Percentiles rank a stretch among this genome's conserved stretches.
These are phyloP conservation scores for Globisporangium mamillatum DNA, from an alignment of 352 stramenopile species.

Conservation along the genomic window DNA sequence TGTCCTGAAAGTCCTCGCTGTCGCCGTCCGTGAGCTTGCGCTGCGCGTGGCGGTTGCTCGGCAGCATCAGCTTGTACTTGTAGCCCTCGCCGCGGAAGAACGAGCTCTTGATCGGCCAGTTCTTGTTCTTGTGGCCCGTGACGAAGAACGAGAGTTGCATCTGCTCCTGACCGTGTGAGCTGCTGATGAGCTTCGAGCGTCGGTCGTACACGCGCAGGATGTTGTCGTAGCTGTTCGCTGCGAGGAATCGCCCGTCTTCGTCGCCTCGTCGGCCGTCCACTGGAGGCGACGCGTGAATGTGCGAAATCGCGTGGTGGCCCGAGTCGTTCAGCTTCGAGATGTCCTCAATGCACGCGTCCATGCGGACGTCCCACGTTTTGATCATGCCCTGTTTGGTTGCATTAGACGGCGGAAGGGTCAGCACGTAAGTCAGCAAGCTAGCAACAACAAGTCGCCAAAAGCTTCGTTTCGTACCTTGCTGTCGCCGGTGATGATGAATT, in stretches of 20 bases:
- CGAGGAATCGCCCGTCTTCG: conserved; percentile 81
- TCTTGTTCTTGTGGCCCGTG: conserved; percentile 88
- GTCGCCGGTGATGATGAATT: conserved; percentile 79
- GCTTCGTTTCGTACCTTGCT: conserved; percentile 52
- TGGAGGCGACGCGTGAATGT: conserved; percentile 75
- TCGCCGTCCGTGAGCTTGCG: conserved; percentile 83
- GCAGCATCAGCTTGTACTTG: conserved; percentile 81
- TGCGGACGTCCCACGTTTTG: conserved; percentile 86
- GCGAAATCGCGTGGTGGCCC: conserved; percentile 75
- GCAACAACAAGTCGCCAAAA: not conserved
- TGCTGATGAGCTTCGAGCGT: conserved; percentile 80
- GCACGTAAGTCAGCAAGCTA: not conserved
- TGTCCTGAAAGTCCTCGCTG: conserved; percentile 62
- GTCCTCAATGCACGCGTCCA: conserved; percentile 74
- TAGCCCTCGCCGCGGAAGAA: conserved; percentile 87
- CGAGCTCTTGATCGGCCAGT: conserved; percentile 89
- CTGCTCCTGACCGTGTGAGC: conserved; percentile 61
- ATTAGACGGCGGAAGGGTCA: not conserved
- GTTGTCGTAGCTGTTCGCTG: conserved; percentile 89
- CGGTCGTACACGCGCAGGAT: conserved; percentile 86
- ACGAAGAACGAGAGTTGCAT: conserved; percentile 80
- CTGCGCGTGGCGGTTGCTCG: conserved; percentile 42
- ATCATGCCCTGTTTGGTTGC: conserved; percentile 52
- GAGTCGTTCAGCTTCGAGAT: conserved; percentile 78
- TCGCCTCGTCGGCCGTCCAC: conserved; percentile 51